These are phyloP conservation scores for Gillenia trifoliata DNA, from an alignment of 306 rosid genomes.

Conservation along the genomic window DNA sequence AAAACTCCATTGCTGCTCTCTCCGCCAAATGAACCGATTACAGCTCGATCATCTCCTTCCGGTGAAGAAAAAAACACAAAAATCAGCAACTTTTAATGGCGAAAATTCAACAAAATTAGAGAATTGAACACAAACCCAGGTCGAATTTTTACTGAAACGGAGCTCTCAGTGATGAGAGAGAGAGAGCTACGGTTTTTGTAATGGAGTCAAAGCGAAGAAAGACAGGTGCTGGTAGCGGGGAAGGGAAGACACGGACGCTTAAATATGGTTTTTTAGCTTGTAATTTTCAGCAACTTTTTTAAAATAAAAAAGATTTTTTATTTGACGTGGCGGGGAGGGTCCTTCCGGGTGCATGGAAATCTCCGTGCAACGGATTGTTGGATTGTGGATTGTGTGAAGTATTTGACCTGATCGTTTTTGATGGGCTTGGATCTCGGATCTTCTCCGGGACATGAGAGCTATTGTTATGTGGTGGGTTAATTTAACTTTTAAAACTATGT, in stretches of 20 bases:
- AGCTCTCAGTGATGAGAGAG: not conserved
- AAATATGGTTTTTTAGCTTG: not conserved
- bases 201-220: constrained; percentile 22
- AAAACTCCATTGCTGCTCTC: constrained; percentile 29
- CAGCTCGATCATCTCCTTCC: constrained; percentile 9
- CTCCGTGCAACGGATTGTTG: not conserved
- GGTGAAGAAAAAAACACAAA: not conserved
- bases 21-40: constrained; percentile 3
- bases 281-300: not conserved
- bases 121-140: not conserved
- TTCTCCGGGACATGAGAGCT: not conserved
- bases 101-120: not conserved
- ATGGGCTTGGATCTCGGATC: not conserved
- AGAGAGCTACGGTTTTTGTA: not conserved
- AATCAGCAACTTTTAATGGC: not conserved
- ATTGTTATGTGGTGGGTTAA: too few relatives aligned
- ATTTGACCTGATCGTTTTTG: not conserved
- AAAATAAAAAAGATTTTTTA: not conserved
- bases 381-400: not conserved
- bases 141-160: not conserved
- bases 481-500: too few relatives aligned
- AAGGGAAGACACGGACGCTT: not conserved
- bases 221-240: not conserved
- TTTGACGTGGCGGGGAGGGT: not conserved
- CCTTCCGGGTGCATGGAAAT: not conserved